Evolutionary conservation across 768 basidiomycete genomes (phyloP).

Genomic region (Xerocomellus intermedius): DNA sequence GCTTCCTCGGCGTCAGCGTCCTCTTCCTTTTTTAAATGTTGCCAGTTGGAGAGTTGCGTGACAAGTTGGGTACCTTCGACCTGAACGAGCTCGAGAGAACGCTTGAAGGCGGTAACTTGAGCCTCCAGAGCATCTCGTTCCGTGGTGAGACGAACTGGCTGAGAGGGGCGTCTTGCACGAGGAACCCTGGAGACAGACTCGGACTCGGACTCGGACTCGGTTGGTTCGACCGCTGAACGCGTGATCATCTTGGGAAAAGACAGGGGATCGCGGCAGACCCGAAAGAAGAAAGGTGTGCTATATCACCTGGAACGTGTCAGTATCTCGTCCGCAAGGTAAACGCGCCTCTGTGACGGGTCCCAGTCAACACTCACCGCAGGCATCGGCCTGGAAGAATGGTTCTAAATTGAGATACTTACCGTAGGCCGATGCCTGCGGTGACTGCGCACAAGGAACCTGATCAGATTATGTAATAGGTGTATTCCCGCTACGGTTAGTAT

Average conservation of each 20-base stretch:
- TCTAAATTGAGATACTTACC: no score
- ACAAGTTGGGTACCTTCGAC: constrained; percentile 53
- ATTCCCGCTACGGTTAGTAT: no score
- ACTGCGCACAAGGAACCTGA: no score
- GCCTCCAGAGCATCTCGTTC: constrained; percentile 59
- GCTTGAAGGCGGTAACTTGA: constrained; percentile 52
- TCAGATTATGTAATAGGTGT: no score
- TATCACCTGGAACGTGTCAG: constrained; percentile 4
- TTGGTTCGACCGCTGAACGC: constrained; percentile 27
- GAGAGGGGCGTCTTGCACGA: constrained; percentile 35
- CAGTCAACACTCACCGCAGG: background rate
- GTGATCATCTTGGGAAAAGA: constrained; percentile 23
- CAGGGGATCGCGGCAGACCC: background rate
- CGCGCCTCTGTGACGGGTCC: constrained; percentile 4
- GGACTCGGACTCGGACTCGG: background rate
- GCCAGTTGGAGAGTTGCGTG: constrained; percentile 68
- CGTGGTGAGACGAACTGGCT: constrained; percentile 55
- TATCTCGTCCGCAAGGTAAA: background rate
- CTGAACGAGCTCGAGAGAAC: constrained; percentile 55
- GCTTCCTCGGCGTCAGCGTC: constrained; percentile 54
- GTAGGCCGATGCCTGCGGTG: no score
- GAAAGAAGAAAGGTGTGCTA: background rate
- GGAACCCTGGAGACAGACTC: constrained; percentile 5
- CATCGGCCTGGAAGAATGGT: no score
- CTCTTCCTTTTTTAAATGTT: constrained; percentile 62